A percentile compares a stretch with the other conserved stretches of the same genome.
Conservation (phyloP, 805 yeast genomes). For the Yarrowia keelungensis region DNA sequence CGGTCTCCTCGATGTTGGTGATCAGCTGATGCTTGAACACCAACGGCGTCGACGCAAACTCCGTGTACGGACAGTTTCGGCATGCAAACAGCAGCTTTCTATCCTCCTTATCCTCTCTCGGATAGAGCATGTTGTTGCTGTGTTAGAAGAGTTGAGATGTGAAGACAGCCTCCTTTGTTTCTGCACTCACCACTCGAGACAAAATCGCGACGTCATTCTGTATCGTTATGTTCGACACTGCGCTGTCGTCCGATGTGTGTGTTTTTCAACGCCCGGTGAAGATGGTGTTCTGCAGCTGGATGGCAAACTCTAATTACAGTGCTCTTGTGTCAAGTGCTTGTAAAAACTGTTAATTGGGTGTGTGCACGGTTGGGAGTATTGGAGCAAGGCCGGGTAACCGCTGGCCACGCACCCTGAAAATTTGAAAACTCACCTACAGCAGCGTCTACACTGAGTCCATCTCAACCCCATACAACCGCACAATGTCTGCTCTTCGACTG, state of each 20-base stretch:
- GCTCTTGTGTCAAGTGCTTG: no score
- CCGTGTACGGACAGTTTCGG: conserved; percentile 93
- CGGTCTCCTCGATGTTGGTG: conserved; percentile 89
- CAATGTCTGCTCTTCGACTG: conserved; percentile 39
- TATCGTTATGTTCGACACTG: not conserved
- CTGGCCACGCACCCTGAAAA: conserved; percentile 19
- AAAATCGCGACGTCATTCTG: conserved; percentile 78
- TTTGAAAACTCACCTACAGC: conserved; percentile 28
- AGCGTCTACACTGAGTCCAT: conserved; percentile 26
- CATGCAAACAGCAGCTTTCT: conserved; percentile 85
- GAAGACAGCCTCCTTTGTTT: no score
- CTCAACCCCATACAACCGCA: conserved; percentile 33
- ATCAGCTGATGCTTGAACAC: conserved; percentile 91
- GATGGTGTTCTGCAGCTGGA: conserved; percentile 27
- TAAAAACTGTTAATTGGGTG: not conserved
- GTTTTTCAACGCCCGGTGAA: conserved; percentile 27
- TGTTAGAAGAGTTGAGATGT: not conserved
- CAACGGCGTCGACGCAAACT: conserved; percentile 83
- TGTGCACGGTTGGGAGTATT: not conserved
- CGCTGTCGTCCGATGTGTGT: conserved; percentile 13
- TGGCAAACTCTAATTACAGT: conserved; percentile 4
- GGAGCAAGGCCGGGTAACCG: conserved; percentile 38
- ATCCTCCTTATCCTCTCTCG: conserved; percentile 87
- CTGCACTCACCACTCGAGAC: conserved; percentile 83
- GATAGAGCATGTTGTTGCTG: conserved; percentile 96